Evolutionary conservation across 2,329 filamentous ascomycete species (phyloP).

Genomic region (Pestalotiopsis sp.): DNA sequence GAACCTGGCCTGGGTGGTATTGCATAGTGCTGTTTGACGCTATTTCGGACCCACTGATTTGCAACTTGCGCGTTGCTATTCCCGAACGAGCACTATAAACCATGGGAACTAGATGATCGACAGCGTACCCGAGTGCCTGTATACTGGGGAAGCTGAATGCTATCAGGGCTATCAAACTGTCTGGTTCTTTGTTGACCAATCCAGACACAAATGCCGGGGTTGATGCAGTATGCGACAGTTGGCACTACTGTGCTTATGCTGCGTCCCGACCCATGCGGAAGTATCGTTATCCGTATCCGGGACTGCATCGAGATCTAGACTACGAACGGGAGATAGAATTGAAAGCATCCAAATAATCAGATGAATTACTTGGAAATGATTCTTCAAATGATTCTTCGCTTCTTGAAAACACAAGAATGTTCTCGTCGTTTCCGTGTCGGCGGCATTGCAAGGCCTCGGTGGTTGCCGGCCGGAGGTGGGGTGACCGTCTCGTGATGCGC

Average conservation of each 20-base stretch:
- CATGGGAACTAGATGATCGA: not conserved
- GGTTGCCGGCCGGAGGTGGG: not conserved
- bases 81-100: not conserved
- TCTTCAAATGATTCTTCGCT: not conserved
- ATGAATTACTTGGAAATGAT: too few species aligned
- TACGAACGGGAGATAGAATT: too few species aligned
- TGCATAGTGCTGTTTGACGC: not conserved
- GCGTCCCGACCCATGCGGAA: too few species aligned
- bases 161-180: too few species aligned
- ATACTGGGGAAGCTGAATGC: too few species aligned
- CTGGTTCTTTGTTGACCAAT: too few species aligned
- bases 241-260: too few species aligned
- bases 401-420: not conserved
- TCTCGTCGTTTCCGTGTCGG: not conserved
- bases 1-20: not conserved
- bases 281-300: too few species aligned
- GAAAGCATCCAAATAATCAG: too few species aligned
- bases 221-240: too few species aligned
- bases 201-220: too few species aligned
- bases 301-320: too few species aligned
- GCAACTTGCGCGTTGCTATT: not conserved
- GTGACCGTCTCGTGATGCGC: not conserved
- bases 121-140: not conserved
- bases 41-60: not conserved
- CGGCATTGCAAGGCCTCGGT: not conserved